Evolutionary conservation across 2,329 filamentous ascomycete genomes (phyloP), one percentile per base, ranked within the genome.

Genomic region (Fusarium oligoseptatum): DNA sequence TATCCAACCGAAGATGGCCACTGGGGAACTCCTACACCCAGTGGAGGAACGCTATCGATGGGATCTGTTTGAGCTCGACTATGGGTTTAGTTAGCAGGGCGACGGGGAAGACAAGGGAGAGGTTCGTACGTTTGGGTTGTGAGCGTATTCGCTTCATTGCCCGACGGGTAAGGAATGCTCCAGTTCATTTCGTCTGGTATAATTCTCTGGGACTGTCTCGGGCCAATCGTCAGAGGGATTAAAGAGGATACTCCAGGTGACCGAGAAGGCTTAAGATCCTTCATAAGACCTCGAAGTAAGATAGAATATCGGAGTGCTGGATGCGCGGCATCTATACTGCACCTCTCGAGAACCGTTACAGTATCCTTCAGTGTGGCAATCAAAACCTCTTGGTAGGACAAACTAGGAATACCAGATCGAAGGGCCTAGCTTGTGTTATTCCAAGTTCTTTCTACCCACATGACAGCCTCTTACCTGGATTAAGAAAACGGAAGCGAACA

Each of bases 291-390:
- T 32, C 60, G 52, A 22, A 68, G 60, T 8, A 68, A 17, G 14
- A 68, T 64, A 4, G 66, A 41, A 6, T 68, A 68, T 5, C 60
- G 66, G n/a, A 68, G 52, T n/a, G 66, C 66, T 8, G 66, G 66
- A 9, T 68, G 66, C 6, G 66, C 66, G 1, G 50, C 41, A 27
- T 68, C 66, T 27, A 68, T 68, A 12, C 60, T 64, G 14, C 60
- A 68, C 20, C 29, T n/a, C 41, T 64, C 36, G 1, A 68, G 41
- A 7, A 37, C 39, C 1, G 22, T 20, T 1, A 64, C 52, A 2
- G 66, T 68, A 32, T 68, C 66, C 41, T 64, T 68, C 2, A 68
- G 29, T 15, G 66, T 68, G 10, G 52, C 50, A 15, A 61, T 50
- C 6, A 68, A 60, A 11, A n/a, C 39, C 4, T 12, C 22, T 6